Percentiles rank a stretch among this genome's conserved stretches.
Evolutionary conservation across 139 green algal species (phyloP).

Genomic region (Volvox reticuliferus): DNA sequence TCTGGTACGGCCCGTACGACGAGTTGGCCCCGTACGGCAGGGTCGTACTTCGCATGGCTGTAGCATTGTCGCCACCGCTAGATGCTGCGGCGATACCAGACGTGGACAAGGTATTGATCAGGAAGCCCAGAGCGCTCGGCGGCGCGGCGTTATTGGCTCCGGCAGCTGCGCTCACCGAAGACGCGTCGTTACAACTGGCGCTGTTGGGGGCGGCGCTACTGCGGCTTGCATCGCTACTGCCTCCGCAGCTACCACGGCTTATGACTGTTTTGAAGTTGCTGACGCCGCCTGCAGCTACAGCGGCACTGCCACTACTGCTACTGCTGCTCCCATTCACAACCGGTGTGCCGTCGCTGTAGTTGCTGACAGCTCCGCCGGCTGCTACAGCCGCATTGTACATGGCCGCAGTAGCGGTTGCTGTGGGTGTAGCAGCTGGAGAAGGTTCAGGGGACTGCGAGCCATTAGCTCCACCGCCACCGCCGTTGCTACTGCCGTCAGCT

Average conservation of each 20-base stretch:
- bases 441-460: background rate
- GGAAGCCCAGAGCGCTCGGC: background rate
- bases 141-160: no score
- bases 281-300: background rate
- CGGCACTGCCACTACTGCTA: background rate
- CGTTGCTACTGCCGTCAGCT: background rate
- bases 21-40: background rate
- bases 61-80: no score
- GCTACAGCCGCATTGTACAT: background rate
- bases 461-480: background rate
- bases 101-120: background rate
- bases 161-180: background rate
- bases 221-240: background rate
- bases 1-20: conserved; percentile 18
- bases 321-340: background rate
- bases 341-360: background rate
- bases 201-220: no score
- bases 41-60: no score
- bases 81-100: no score
- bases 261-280: background rate
- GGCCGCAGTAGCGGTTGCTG: background rate
- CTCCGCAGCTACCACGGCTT: background rate
- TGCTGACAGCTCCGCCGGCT: background rate
- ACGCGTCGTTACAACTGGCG: no score
- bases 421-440: background rate